phyloP scores from a whole-genome alignment of 345 rosid genomes.

The Arabis alpina region DNA sequence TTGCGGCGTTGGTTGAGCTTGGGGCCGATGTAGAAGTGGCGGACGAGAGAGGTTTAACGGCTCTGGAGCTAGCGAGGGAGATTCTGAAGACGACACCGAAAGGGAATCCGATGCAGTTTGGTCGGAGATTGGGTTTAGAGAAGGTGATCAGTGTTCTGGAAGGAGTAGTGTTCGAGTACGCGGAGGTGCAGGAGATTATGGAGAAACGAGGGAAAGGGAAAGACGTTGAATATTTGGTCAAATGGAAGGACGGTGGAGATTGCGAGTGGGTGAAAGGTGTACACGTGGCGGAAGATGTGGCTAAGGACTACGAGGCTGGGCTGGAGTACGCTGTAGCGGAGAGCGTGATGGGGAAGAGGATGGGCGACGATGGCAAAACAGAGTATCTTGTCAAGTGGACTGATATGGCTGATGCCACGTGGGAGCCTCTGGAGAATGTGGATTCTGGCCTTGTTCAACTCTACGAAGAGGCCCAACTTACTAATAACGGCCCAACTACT shows the following conservation, averaged over 20 bases:
- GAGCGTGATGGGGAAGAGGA: conserved; percentile 62
- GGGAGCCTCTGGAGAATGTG: conserved; percentile 92
- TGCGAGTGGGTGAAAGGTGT: conserved; percentile 75
- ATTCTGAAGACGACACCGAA: conserved; percentile 73
- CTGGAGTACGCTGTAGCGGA: conserved; percentile 90
- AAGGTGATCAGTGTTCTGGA: conserved; percentile 58
- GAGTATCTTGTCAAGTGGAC: conserved; percentile 84
- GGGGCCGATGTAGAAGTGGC: conserved; percentile 77
- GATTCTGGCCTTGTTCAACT: conserved; percentile 64
- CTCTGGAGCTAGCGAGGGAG: conserved; percentile 69
- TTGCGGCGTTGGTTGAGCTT: conserved; percentile 56
- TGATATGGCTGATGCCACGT: conserved; percentile 80
- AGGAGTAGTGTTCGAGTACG: conserved; percentile 70
- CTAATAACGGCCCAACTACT: background rate
- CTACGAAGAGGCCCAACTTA: conserved; percentile 47
- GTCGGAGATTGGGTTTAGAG: conserved; percentile 77
- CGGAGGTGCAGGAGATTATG: conserved; percentile 73
- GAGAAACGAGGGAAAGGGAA: conserved; percentile 87
- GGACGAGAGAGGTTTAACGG: conserved; percentile 72
- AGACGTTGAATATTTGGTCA: conserved; percentile 71
- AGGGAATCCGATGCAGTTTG: conserved; percentile 81
- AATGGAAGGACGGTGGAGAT: conserved; percentile 82
- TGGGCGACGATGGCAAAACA: conserved; percentile 58
- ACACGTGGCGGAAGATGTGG: conserved; percentile 74
- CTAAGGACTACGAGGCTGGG: conserved; percentile 76